Evolutionary conservation across 768 basidiomycete species (phyloP).

Genomic region (Paxillus ammoniavirescens): DNA sequence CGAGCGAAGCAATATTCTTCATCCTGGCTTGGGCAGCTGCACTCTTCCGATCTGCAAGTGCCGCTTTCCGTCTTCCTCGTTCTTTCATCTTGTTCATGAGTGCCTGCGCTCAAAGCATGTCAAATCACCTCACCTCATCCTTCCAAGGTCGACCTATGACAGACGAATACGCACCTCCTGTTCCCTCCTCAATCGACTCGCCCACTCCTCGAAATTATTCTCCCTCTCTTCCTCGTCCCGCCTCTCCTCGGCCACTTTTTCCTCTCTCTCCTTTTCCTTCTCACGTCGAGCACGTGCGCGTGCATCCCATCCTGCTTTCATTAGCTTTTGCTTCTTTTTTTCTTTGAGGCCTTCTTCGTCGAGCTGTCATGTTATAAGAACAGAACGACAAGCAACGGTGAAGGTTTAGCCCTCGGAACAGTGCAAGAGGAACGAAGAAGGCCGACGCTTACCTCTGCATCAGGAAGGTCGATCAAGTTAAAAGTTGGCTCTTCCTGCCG

Average conservation of each 20-base stretch:
- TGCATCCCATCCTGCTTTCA: slow-evolving; percentile 94
- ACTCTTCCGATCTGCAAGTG: slow-evolving; percentile 87
- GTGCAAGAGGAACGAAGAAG: not conserved
- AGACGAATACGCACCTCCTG: slow-evolving; percentile 61
- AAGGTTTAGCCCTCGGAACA: not conserved
- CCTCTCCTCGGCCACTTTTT: slow-evolving; percentile 54
- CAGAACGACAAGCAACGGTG: not conserved
- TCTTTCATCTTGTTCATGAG: slow-evolving; percentile 87
- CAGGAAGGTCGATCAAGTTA: slow-evolving; percentile 88
- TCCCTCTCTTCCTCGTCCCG: slow-evolving; percentile 75
- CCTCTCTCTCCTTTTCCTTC: slow-evolving; percentile 82
- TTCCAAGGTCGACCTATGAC: not conserved
- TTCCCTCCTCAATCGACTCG: slow-evolving; percentile 64
- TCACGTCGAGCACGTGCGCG: slow-evolving; percentile 80
- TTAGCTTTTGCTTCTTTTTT: slow-evolving; percentile 87
- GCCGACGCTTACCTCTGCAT: slow-evolving; percentile 62
- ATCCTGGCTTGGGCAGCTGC: slow-evolving; percentile 93
- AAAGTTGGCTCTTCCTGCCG: slow-evolving; percentile 78
- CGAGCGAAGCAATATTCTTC: slow-evolving; percentile 93
- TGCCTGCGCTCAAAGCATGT: slow-evolving; percentile 39
- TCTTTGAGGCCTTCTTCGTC: slow-evolving; percentile 92
- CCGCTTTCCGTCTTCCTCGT: slow-evolving; percentile 72
- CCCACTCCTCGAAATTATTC: slow-evolving; percentile 72
- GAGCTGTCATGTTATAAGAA: slow-evolving; percentile 42
- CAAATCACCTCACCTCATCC: not conserved